These are phyloP conservation scores for Cubamyces lactineus DNA, from an alignment of 768 basidiomycete genomes.

Conservation along the genomic window DNA sequence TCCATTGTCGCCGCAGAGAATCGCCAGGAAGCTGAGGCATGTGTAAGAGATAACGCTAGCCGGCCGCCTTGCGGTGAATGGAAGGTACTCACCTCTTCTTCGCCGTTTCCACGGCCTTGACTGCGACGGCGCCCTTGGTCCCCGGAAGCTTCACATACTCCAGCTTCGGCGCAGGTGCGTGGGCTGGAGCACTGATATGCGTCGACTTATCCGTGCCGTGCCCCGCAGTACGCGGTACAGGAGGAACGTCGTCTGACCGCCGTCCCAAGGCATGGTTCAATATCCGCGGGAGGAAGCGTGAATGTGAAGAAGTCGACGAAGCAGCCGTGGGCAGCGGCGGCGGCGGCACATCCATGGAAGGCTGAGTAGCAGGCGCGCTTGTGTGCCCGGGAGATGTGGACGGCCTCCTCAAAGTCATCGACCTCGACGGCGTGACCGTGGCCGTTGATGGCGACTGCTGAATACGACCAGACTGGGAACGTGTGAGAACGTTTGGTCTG, in stretches of 20 bases:
- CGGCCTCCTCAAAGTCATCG: constrained; percentile 31
- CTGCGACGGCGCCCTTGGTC: constrained; percentile 80
- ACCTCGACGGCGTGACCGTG: constrained; percentile 13
- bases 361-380: constrained; percentile 15
- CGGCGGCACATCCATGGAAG: constrained; percentile 24
- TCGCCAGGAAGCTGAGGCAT: constrained; percentile 77
- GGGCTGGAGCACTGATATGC: constrained; percentile 43
- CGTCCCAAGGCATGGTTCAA: constrained; percentile 67
- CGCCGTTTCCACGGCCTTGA: constrained; percentile 87
- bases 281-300: constrained; percentile 73
- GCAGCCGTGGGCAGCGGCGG: constrained; percentile 39
- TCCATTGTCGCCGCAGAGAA: constrained; percentile 89
- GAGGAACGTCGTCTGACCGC: constrained; percentile 58
- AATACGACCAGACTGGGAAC: constrained; percentile 28
- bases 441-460: constrained; percentile 19
- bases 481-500: constrained; percentile 21
- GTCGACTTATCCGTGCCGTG: constrained; percentile 38
- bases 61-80: background rate
- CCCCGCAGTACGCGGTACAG: constrained; percentile 43
- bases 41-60: background rate
- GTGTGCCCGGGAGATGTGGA: constrained; percentile 38
- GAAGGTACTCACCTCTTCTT: constrained; percentile 70
- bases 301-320: constrained; percentile 40
- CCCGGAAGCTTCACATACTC: constrained; percentile 93
- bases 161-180: constrained; percentile 77